Evolutionary conservation across 208 protist species (phyloP).

Genomic region (Crithidia sp.): DNA sequence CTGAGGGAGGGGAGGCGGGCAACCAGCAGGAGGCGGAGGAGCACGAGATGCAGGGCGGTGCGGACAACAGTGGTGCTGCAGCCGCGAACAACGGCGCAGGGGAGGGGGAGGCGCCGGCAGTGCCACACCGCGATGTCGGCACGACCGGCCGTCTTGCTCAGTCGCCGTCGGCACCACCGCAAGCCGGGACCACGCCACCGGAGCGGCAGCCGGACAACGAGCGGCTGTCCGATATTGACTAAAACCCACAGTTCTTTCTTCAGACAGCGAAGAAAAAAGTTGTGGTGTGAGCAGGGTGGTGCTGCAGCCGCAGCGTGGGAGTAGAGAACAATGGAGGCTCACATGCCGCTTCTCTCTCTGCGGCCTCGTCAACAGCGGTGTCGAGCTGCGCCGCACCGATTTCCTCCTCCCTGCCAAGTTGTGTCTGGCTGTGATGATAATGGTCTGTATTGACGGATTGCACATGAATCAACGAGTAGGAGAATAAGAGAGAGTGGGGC

Average conservation of each 20-base stretch:
- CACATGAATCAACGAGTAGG: no score
- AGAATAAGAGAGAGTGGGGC: no score
- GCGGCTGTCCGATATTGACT: slow-evolving; percentile 47
- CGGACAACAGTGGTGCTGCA: neutral
- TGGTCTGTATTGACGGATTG: no score
- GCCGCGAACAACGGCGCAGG: neutral
- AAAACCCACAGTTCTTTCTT: slow-evolving; percentile 5
- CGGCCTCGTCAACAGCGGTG: no score
- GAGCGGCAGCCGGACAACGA: slow-evolving; percentile 32
- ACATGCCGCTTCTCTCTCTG: no score
- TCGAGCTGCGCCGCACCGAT: no score
- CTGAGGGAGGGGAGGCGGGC: slow-evolving; percentile 7
- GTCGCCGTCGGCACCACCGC: neutral
- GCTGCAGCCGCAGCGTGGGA: no score
- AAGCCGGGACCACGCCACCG: slow-evolving; percentile 7
- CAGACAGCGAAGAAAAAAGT: neutral
- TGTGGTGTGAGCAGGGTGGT: no score
- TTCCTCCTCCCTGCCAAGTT: no score
- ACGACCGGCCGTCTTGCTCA: slow-evolving; percentile 6
- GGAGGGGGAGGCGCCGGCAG: neutral
- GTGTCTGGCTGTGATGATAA: no score
- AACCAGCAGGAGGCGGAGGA: slow-evolving; percentile 20
- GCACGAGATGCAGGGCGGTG: slow-evolving; percentile 9
- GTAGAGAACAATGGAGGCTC: no score
- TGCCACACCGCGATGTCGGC: slow-evolving; percentile 6